Conservation (phyloP, 1,284 basidiomycete species). For the Trichosporon inkin region DNA sequence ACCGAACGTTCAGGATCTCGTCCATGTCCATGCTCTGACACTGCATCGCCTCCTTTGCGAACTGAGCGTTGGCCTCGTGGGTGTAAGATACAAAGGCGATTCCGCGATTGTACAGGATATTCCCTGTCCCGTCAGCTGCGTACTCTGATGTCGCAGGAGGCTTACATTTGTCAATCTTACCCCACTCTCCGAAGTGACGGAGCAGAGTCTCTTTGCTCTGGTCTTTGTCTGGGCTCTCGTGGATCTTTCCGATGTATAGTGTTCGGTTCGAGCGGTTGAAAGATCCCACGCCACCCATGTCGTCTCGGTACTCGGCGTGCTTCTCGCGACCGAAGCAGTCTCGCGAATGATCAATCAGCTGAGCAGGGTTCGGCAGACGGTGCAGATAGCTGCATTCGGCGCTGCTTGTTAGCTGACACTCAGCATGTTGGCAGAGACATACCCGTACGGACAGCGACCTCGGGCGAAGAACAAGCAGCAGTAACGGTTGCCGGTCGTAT, state of each 20-base stretch:
- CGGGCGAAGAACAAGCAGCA: constrained; percentile 93
- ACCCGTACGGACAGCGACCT: constrained; percentile 93
- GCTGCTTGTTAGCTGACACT: constrained; percentile 30
- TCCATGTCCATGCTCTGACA: constrained; percentile 96
- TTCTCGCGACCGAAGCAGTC: constrained; percentile 98
- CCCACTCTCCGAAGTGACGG: constrained; percentile 95
- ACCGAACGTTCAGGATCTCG: constrained; percentile 93
- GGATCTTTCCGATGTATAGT: constrained; percentile 89
- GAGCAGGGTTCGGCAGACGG: constrained; percentile 67
- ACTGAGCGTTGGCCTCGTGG: constrained; percentile 80
- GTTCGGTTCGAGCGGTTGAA: constrained; percentile 93
- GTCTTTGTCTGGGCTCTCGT: constrained; percentile 77
- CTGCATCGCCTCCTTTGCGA: constrained; percentile 98
- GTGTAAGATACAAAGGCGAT: constrained; percentile 97
- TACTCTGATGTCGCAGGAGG: constrained; percentile 24
- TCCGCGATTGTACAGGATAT: constrained; percentile 85
- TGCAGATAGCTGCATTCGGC: constrained; percentile 96
- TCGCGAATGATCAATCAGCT: constrained; percentile 82
- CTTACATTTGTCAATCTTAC: constrained; percentile 87
- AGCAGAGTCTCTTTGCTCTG: constrained; percentile 86
- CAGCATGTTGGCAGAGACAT: constrained; percentile 18
- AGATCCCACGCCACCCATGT: constrained; percentile 98
- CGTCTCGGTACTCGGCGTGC: constrained; percentile 94
- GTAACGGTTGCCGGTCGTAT: constrained; percentile 85
- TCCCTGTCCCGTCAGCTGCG: constrained; percentile 56